phyloP scores from a whole-genome alignment of 768 basidiomycete genomes.

The Pulveroboletus sp. region DNA sequence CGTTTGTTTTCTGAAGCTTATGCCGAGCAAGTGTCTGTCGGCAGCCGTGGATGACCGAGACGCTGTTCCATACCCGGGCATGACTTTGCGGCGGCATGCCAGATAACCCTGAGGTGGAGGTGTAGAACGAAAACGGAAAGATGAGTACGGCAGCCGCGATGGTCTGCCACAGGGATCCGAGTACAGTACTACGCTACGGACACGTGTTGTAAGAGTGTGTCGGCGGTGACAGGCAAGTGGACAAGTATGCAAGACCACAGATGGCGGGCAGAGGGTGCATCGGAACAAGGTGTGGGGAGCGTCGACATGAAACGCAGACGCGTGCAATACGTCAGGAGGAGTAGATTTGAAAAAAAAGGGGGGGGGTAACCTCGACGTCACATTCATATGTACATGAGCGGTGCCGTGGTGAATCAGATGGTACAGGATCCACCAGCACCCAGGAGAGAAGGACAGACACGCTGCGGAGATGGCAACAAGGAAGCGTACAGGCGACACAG shows the following conservation, averaged over 20 bases:
- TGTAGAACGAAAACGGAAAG: constrained; percentile 11
- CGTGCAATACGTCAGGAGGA: constrained; percentile 19
- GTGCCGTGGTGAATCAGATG: constrained; percentile 17
- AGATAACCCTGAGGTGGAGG: constrained; percentile 5
- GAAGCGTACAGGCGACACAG: no score
- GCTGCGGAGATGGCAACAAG: constrained; percentile 30
- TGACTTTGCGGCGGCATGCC: constrained; percentile 14
- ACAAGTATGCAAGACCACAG: constrained; percentile 5
- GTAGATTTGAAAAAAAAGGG: constrained; percentile 5
- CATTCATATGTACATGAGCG: background rate
- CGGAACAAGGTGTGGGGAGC: constrained; percentile 23
- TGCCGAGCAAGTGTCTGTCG: no score
- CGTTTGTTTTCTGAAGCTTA: background rate
- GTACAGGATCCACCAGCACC: constrained; percentile 27
- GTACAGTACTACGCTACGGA: no score
- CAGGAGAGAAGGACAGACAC: constrained; percentile 25
- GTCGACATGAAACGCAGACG: constrained; percentile 22
- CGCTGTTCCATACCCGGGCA: constrained; percentile 11
- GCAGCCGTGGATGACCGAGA: background rate
- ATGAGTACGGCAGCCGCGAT: constrained; percentile 18
- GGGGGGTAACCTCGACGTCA: constrained; percentile 8
- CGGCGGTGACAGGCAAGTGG: background rate
- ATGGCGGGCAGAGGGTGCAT: constrained; percentile 19
- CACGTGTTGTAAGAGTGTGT: no score
- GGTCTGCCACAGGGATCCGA: constrained; percentile 21